These are phyloP conservation scores for Zarea fungicola DNA, from an alignment of 2,329 filamentous ascomycete genomes.

Conservation along the genomic window DNA sequence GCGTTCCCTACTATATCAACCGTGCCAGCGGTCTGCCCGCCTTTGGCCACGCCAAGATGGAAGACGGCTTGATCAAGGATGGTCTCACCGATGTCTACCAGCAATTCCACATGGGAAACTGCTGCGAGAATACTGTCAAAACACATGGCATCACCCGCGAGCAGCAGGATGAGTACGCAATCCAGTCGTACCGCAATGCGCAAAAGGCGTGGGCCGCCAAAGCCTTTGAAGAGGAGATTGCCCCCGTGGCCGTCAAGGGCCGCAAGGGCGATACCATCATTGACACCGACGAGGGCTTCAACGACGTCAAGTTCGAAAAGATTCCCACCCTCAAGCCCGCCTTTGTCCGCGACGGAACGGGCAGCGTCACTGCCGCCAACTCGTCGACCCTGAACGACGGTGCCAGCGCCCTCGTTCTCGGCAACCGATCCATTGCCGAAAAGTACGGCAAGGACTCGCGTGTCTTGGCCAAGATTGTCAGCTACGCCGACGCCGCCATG, in stretches of 20 bases:
- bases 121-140: conserved; percentile 91
- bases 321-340: conserved; percentile 83
- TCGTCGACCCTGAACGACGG: conserved; percentile 93
- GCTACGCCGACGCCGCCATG: conserved; percentile 83
- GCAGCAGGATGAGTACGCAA: conserved; percentile 86
- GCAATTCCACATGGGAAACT: conserved; percentile 96
- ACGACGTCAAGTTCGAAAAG: conserved; percentile 82
- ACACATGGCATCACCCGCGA: conserved; percentile 75
- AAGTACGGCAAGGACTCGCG: conserved; percentile 72
- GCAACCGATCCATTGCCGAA: conserved; percentile 72
- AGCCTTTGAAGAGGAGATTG: conserved; percentile 85
- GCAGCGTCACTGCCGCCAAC: conserved; percentile 92
- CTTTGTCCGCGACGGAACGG: conserved; percentile 78
- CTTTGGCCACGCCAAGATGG: conserved; percentile 81
- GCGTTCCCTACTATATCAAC: conserved; percentile 84
- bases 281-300: conserved; percentile 81
- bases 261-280: conserved; percentile 79
- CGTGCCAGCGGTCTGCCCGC: conserved; percentile 75
- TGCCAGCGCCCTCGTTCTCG: conserved; percentile 82
- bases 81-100: conserved; percentile 96
- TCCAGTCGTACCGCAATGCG: conserved; percentile 81
- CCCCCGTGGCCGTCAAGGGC: conserved; percentile 75
- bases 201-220: conserved; percentile 82
- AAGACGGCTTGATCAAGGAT: conserved; percentile 91
- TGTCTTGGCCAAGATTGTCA: conserved; percentile 80